These are phyloP conservation scores for Kazachstania sp. DNA, from an alignment of 1,139 yeast genomes.

Conservation along the genomic window DNA sequence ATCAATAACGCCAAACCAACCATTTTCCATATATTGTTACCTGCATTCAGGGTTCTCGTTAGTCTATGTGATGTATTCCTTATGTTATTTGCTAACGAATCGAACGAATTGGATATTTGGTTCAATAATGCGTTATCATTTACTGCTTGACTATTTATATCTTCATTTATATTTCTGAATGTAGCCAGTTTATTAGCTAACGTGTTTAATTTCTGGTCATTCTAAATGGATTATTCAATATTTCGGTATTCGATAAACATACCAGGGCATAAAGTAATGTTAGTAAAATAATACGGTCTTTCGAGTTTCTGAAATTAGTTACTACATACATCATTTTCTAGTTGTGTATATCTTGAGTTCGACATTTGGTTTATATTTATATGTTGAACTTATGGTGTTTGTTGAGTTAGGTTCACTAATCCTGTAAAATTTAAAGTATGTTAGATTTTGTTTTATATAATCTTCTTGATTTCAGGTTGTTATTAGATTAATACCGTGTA, in stretches of 20 bases:
- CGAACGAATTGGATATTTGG: constrained; percentile 50
- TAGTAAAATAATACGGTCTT: background rate
- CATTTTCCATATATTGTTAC: constrained; percentile 49
- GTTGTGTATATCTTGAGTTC: constrained; percentile 34
- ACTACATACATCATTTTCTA: constrained; percentile 35
- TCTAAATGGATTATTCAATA: constrained; percentile 29
- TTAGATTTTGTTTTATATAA: no score
- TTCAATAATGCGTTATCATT: constrained; percentile 51
- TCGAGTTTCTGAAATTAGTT: background rate
- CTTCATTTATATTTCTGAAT: constrained; percentile 53
- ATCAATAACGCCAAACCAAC: constrained; percentile 50
- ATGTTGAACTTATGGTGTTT: background rate
- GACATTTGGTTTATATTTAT: constrained; percentile 32
- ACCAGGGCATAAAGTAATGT: background rate
- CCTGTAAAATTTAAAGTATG: no score
- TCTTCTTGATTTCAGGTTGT: no score
- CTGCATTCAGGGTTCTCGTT: constrained; percentile 48
- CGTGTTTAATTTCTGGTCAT: constrained; percentile 50
- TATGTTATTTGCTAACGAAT: constrained; percentile 50
- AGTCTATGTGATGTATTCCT: constrained; percentile 61
- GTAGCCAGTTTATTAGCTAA: constrained; percentile 54
- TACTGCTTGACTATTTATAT: constrained; percentile 52
- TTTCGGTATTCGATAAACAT: background rate
- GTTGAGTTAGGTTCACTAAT: no score
- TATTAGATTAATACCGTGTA: no score